Evolutionary conservation across 1,284 basidiomycete species (phyloP).

Genomic region (Sporisorium exsertum): DNA sequence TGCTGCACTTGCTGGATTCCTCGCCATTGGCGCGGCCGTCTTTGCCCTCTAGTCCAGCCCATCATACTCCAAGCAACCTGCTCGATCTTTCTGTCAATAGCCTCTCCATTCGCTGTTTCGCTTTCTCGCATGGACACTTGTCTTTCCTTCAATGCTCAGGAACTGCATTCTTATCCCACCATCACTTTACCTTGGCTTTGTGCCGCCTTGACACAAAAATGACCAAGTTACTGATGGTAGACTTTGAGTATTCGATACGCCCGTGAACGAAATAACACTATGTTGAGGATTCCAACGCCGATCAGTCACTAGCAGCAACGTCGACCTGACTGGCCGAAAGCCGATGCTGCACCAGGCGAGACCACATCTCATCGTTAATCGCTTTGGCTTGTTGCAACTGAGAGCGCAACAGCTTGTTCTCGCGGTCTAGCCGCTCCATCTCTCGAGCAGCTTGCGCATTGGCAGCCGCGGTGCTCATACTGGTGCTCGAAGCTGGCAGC

Average conservation of each 20-base stretch:
- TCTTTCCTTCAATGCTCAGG: conserved; percentile 8
- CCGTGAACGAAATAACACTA: not conserved
- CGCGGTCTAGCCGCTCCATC: conserved; percentile 19
- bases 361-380: conserved; percentile 63
- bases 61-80: not conserved
- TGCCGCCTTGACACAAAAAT: no score
- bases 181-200: not conserved
- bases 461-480: not conserved
- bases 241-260: not conserved
- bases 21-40: conserved; percentile 30
- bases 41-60: conserved; percentile 16
- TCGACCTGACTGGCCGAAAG: conserved; percentile 23
- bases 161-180: not conserved
- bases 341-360: conserved; percentile 42
- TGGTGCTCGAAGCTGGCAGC: not conserved
- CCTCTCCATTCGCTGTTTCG: conserved; percentile 7
- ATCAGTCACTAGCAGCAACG: conserved; percentile 16
- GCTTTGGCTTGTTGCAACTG: conserved; percentile 59
- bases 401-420: conserved; percentile 40
- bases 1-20: conserved; percentile 21
- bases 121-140: conserved; percentile 39
- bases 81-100: not conserved
- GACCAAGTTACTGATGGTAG: not conserved
- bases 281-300: not conserved
- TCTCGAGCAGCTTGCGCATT: conserved; percentile 11